Base-by-base conservation (phyloP, 2,329 filamentous ascomycete species). In the Byssochlamys sp. region DNA sequence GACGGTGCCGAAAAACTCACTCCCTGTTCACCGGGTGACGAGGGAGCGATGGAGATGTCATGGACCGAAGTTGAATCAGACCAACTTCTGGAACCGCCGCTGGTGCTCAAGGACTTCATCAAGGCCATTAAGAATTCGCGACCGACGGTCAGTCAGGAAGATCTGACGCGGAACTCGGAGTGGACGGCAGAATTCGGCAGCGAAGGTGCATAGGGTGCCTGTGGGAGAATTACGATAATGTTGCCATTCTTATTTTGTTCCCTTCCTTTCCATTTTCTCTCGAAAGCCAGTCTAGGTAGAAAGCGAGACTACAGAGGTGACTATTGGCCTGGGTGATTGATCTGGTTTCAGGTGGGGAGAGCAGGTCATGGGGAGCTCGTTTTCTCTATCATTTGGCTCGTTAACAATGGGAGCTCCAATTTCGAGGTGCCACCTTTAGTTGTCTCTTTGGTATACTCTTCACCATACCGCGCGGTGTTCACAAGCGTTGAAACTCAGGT, bases 131-230 rank as follows among this genome's bases (percentile, higher is more conserved):
- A 90, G 69, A 85, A 86, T 52, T 90, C 90, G 54, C 80, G 94
- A 68, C 94, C 94, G 25, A 97, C 94, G 0, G 94, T 99, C 55
- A 94, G 90, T 55, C 81, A 83, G 54, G 90, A 91, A 54, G 95
- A 99, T 70, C 81, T 99, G 52, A 81, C 84, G 64, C 82, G 84
- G 67, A 96, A 92, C 72, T 81, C 88, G 52, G 91, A 96, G 51
- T 99, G 94, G 94, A 99, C 94, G 9, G 83, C 87, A 67, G 91
- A 97, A 76, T 97, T 97, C 75, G 92, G 92, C 57, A 95, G 90
- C 70, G 92, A 96, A 72, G 92, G 92, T 19, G 83, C 81, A 54
- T 85, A 67, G 73, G 60, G 24, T 55, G 49, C 25, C 27, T 26
- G 7, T 51, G 1, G n/a, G 24, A 51, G 10, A 27, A 7, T 51